Evolutionary conservation across 2,329 filamentous ascomycete genomes (phyloP), one percentile per base, ranked within the genome.

Genomic region (Diaporthe australafricana): DNA sequence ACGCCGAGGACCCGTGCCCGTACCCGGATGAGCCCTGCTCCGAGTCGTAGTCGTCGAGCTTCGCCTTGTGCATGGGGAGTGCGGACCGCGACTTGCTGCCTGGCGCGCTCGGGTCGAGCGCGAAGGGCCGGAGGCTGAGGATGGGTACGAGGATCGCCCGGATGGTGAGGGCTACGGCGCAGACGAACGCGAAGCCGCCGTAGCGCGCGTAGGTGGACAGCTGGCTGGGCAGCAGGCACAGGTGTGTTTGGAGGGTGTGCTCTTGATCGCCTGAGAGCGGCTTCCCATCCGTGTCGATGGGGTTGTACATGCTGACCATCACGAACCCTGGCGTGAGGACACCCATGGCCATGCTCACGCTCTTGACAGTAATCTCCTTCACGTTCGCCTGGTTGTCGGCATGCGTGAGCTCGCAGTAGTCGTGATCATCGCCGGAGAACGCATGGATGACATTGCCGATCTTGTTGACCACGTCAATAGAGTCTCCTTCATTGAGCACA

Each of bases 341-440:
- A 11, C 96, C 95, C 96, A 98, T 98, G 22, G 94, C 95, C 94
- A 96, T 98, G 78, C 92, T 97, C 76, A 97, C 90, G 78, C 93
- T 95, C 84, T 99, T 99, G 77, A 98, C 95, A 0, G 96, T 99
- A 75, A 98, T 97, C 80, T 99, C 96, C 62, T 86, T 87, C 40
- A 92, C 89, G 32, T 87, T 88, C 42, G 87, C 87, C 74, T 91
- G 91, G 72, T 91, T 90, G 22, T 89, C 87, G 3, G 91, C 90
- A 81, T 99, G 96, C 0, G 91, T 87, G 8, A 98, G 84, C 78
- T 98, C 95, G 83, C 96, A 99, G 83, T 98, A 98, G 83, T 99
- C 96, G 83, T 99, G 96, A 79, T 99, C 96, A 77, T 99, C 96
- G 14, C 96, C 96, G 0, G 95, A 98, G 79, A 98, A 99, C 53